Evolutionary conservation across 345 rosid genomes (phyloP).

Genomic region (Acer saccharum): DNA sequence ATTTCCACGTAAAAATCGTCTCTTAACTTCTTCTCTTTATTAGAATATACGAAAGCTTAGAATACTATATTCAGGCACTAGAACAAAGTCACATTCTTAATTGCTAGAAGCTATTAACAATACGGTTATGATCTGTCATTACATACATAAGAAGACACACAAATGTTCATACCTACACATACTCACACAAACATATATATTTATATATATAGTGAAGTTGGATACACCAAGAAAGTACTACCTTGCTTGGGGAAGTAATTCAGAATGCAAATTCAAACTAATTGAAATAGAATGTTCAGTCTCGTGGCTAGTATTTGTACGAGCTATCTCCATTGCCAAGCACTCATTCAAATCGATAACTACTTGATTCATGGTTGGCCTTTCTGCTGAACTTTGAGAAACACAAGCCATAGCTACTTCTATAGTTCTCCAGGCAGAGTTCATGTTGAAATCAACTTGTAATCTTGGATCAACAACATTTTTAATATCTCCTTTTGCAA

Average conservation of each 20-base stretch:
- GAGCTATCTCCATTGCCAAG: background rate
- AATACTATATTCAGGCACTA: too few species aligned
- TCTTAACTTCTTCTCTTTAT: too few species aligned
- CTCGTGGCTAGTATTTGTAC: too few species aligned
- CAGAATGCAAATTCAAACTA: background rate
- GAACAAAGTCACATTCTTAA: too few species aligned
- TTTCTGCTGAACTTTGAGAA: constrained; percentile 22
- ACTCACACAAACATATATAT: too few species aligned
- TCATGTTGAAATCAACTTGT: constrained; percentile 31
- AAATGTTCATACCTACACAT: too few species aligned
- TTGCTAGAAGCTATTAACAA: too few species aligned
- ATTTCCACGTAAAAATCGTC: too few species aligned
- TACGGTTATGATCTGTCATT: too few species aligned
- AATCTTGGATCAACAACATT: constrained; percentile 45
- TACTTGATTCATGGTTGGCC: constrained; percentile 43
- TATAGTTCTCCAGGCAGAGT: constrained; percentile 44
- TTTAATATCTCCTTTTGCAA: constrained; percentile 43
- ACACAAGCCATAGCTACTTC: constrained; percentile 51
- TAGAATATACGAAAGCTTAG: too few species aligned
- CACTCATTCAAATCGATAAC: constrained; percentile 38
- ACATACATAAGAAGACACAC: too few species aligned
- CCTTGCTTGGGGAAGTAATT: background rate
- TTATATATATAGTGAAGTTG: too few species aligned
- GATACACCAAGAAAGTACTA: background rate
- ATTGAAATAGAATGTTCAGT: background rate